Base-by-base conservation (phyloP, 805 yeast species). In the Torulaspora franciscae region DNA sequence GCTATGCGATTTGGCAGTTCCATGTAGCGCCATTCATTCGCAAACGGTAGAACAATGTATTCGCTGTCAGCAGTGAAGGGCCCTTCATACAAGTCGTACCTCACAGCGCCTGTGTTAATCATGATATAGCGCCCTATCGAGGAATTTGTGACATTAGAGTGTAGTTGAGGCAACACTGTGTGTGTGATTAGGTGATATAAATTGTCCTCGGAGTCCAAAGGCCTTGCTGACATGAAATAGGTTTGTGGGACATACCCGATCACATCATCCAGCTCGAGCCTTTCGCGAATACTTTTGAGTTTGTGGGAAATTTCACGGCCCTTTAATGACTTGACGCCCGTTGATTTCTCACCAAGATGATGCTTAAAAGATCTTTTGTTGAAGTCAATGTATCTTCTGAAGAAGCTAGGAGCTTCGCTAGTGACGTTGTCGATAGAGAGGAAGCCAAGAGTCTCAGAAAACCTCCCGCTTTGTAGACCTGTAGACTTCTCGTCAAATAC, bases 361-460 rank as follows among this genome's bases (percentile, higher is more conserved):
- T 74, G 72, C 46, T 75, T 61, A 53, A 91, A 84, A 10, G 95
- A 83, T 46, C 77, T 74, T 14, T 75, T 61, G 62, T 83, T 89
- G 70, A 89, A 89, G 61, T 90, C 98, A 47, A 90, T 77, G 65
- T 91, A 90, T 19, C 81, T 72, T 57, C 98, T 74, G 30, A 73
- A 59, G 49, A 75, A 76, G 1, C 34, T 42, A 10, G 69, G 65
- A 3, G 58, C 47, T n/a, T 48, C 48, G n/a, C 43, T 26, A 0
- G 38, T 27, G 37, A 58, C 45, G 34, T 67, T 48, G 48, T 74
- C 69, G 17, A 88, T 67, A 22, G 95, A 79, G 9, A 84, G 64
- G 75, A 89, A 91, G 0, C 98, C 98, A n/a, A 85, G 76, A 0
- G 98, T 91, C 61, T 91, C 98, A 58, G 95, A 79, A 61, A 85